These are phyloP conservation scores for Termitomyces sp. DNA, from an alignment of 768 basidiomycete species.

Conservation along the genomic window DNA sequence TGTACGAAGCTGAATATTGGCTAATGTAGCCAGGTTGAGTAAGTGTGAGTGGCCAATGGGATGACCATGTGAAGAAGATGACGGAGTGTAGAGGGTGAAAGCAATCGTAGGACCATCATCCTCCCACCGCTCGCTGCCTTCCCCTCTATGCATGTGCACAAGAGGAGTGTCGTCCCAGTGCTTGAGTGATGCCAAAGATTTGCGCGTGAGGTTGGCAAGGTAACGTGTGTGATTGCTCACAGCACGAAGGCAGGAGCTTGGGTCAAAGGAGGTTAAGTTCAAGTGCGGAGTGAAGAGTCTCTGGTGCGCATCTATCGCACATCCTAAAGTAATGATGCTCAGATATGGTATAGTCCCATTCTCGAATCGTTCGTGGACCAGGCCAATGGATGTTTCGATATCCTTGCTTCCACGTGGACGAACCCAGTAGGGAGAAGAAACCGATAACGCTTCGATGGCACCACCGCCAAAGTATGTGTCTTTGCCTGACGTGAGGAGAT, in stretches of 20 bases:
- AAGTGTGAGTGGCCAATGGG: constrained; percentile 12
- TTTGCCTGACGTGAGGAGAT: constrained; percentile 4
- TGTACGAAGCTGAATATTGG: constrained; percentile 15
- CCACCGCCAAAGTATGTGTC: constrained; percentile 14
- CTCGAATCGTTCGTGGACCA: constrained; percentile 13
- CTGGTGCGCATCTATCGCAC: constrained; percentile 12
- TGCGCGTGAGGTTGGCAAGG: constrained; percentile 6
- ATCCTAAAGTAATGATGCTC: constrained; percentile 11
- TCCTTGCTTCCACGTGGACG: constrained; percentile 13
- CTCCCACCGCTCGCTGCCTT: constrained; percentile 13
- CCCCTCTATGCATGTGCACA: constrained; percentile 13
- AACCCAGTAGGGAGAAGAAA: constrained; percentile 14
- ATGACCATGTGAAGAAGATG: neutral
- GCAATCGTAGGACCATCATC: constrained; percentile 15
- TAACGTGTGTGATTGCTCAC: constrained; percentile 10
- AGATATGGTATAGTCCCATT: constrained; percentile 15
- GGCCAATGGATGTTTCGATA: neutral
- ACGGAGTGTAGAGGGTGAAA: constrained; percentile 13
- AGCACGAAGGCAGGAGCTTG: constrained; percentile 9
- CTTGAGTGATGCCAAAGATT: neutral
- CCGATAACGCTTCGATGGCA: constrained; percentile 12
- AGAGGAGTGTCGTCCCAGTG: constrained; percentile 13
- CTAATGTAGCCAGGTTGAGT: constrained; percentile 13
- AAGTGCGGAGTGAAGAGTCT: constrained; percentile 5
- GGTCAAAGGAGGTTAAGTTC: neutral